phyloP scores from a whole-genome alignment of 2,329 filamentous ascomycete species.

The Myriosclerotinia duriaeana region DNA sequence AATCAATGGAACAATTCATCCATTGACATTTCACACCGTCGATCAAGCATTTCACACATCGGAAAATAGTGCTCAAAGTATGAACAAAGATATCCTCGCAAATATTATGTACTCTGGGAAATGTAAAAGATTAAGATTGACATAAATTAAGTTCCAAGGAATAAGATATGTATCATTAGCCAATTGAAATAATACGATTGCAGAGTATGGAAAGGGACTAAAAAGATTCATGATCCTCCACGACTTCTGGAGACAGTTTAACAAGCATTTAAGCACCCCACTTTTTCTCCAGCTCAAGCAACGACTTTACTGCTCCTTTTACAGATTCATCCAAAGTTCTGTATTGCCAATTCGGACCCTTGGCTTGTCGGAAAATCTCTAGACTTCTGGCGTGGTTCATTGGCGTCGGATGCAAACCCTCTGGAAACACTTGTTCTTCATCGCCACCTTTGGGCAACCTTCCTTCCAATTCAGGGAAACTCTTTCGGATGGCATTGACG shows the following conservation, averaged over 20 bases:
- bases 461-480: constrained; percentile 52
- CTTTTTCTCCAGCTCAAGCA: constrained; percentile 36
- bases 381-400: constrained; percentile 32
- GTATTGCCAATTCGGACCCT: constrained; percentile 32
- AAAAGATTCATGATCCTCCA: background rate
- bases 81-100: background rate
- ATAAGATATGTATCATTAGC: background rate
- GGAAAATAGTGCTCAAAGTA: background rate
- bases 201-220: background rate
- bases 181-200: background rate
- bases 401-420: constrained; percentile 32
- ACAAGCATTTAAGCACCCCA: constrained; percentile 13
- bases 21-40: too few relatives aligned
- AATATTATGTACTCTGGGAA: background rate
- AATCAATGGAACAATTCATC: background rate
- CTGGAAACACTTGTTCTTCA: constrained; percentile 31
- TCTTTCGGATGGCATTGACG: constrained; percentile 52
- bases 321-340: constrained; percentile 36
- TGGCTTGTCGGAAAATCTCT: constrained; percentile 24
- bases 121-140: background rate
- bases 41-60: background rate
- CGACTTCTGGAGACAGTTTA: background rate
- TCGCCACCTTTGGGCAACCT: constrained; percentile 47
- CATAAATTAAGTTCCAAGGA: background rate
- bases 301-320: constrained; percentile 34